Base-by-base conservation (phyloP, 768 basidiomycete genomes). In the Boletus fagicola region DNA sequence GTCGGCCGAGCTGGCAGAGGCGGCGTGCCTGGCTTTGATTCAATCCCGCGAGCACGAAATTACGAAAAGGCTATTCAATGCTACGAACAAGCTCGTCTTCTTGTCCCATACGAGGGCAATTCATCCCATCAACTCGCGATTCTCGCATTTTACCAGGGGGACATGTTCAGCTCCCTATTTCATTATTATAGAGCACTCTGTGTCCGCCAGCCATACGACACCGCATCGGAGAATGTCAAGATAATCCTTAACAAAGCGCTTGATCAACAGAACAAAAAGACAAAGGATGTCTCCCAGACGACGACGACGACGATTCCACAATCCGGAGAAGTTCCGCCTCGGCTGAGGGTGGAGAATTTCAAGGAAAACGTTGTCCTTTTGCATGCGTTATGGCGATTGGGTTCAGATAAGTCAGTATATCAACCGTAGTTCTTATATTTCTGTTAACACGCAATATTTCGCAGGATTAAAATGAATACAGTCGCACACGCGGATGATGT, bases 51-150 rank as follows among this genome's bases (percentile, higher is more conserved):
- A 31, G 78, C 82, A 31, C 78, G 86, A 61, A 87, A 87, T 61
- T 94, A 87, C 68, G 79, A 84, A 45, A 86, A 81, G 65, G 91
- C 92, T 1, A 83, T 83, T 18, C 82, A 83, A 49, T 92, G 86
- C 68, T 99, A 98, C 71, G 86, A 91, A 48, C 88, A 92, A 60
- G 95, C 97, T 2, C 80, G 88, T 40, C 68, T 86, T 31, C 79
- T 99, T 10, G 76, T 90, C 7, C 96, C 97, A 0, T 79, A 88
- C 54, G 92, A 96, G 62, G 97, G 96, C 62, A 95, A 98, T 66
- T 84, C 97, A 0, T 96, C 90, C 20, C 96, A 98, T 70, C 97
- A 98, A 72, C 84, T 98, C 20, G 97, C 96, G 5, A 95, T 98
- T 58, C 82, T 98, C 33, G 83, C 93, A 3, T 85, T 88, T 5